Percentiles rank a stretch among this genome's conserved stretches.
These are phyloP conservation scores for Myxozyma sirexii DNA, from an alignment of 805 yeast species.

Conservation along the genomic window DNA sequence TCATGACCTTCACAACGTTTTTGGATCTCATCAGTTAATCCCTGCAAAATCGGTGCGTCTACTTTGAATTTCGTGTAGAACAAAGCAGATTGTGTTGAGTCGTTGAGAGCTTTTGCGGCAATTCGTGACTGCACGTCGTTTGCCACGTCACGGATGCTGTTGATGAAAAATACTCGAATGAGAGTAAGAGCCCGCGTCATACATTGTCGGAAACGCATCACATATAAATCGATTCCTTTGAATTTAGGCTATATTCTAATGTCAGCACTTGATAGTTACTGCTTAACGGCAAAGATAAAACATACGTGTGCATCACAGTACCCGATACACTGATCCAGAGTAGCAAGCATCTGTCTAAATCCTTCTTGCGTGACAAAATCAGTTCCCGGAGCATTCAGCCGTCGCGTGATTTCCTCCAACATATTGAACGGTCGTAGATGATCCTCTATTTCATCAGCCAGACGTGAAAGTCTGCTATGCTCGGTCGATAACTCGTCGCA, in stretches of 20 bases:
- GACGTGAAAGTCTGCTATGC: conserved; percentile 48
- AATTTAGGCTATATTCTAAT: conserved; percentile 49
- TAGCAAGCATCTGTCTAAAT: conserved; percentile 56
- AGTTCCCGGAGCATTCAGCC: conserved; percentile 71
- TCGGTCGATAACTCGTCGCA: conserved; percentile 55
- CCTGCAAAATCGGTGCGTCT: conserved; percentile 47
- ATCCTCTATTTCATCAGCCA: conserved; percentile 51
- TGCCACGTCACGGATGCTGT: conserved; percentile 42
- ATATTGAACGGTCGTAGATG: conserved; percentile 66
- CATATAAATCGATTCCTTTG: conserved; percentile 69
- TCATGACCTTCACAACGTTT: conserved; percentile 46
- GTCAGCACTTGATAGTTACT: not conserved
- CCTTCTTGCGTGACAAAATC: conserved; percentile 61
- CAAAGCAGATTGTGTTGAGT: conserved; percentile 61
- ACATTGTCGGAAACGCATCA: conserved; percentile 76
- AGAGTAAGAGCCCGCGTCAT: conserved; percentile 78
- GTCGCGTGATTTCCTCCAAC: conserved; percentile 68
- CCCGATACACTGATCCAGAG: conserved; percentile 66
- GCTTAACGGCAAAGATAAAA: not conserved
- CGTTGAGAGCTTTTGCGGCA: conserved; percentile 40
- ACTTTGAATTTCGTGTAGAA: conserved; percentile 64
- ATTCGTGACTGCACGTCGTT: conserved; percentile 30
- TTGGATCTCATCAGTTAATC: conserved; percentile 45
- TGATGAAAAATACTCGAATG: conserved; percentile 63
- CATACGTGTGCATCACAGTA: conserved; percentile 55